Percentiles rank a stretch among this genome's conserved stretches.
Conservation (phyloP, 306 rosid genomes). For the Castanea mollissima region DNA sequence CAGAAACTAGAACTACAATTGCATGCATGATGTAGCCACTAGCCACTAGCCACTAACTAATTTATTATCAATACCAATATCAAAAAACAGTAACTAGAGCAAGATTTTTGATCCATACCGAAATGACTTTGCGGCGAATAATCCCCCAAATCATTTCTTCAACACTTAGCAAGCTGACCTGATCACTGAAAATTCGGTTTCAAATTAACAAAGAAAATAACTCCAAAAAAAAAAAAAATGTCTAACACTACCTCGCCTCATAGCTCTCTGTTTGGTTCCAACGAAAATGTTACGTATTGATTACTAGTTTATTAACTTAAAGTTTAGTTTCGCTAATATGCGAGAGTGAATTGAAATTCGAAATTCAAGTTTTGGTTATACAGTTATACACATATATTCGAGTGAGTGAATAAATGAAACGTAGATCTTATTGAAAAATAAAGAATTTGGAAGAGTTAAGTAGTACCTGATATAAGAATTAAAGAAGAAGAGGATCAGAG, state of each 20-base stretch:
- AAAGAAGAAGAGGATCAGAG: background rate
- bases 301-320: too few species aligned
- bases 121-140: constrained; percentile 41
- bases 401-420: too few species aligned
- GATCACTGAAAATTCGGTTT: background rate
- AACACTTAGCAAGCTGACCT: constrained; percentile 19
- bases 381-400: too few species aligned
- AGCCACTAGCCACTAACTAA: background rate
- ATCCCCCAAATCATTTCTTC: constrained; percentile 45
- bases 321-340: background rate
- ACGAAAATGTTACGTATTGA: too few species aligned
- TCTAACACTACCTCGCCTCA: too few species aligned
- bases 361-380: too few species aligned
- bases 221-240: too few species aligned
- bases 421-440: background rate
- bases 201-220: background rate
- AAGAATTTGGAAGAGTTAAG: background rate
- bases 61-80: background rate
- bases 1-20: background rate
- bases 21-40: background rate
- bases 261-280: too few species aligned
- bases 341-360: background rate
- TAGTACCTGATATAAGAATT: background rate
- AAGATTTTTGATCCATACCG: constrained; percentile 24
- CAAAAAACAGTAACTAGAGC: background rate